A percentile compares a stretch with the other conserved stretches of the same genome.
These are phyloP conservation scores for Salix purpurea DNA, from an alignment of 345 rosid genomes.

Conservation along the genomic window DNA sequence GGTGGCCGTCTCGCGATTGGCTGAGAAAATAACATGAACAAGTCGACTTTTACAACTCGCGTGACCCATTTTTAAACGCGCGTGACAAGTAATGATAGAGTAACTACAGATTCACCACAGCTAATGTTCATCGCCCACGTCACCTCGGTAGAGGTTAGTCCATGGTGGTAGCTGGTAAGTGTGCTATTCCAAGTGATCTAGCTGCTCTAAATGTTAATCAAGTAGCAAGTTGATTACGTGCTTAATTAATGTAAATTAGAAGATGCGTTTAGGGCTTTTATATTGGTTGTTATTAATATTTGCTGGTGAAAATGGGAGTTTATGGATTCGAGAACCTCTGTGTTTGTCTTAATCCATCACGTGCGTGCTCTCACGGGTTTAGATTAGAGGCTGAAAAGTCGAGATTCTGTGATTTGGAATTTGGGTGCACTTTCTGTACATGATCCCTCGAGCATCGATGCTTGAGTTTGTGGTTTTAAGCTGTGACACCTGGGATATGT, in stretches of 20 bases:
- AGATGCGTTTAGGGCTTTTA: neutral
- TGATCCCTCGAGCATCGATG: neutral
- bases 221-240: neutral
- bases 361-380: conserved; percentile 40
- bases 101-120: neutral
- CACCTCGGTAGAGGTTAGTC: no score
- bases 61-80: neutral
- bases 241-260: neutral
- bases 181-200: neutral
- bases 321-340: conserved; percentile 1
- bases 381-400: neutral
- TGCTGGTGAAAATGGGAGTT: neutral
- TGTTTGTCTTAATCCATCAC: conserved; percentile 34
- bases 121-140: no score
- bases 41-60: neutral
- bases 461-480: conserved; percentile 22
- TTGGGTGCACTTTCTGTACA: conserved; percentile 15
- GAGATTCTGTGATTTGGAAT: neutral
- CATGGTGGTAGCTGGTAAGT: no score
- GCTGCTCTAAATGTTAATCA: neutral
- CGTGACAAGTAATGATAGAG: neutral
- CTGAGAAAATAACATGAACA: neutral
- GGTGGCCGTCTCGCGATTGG: neutral
- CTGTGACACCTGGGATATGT: conserved; percentile 23
- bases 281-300: neutral